Percentiles rank a stretch among this genome's conserved stretches.
Evolutionary conservation across 2,329 filamentous ascomycete species (phyloP).

Genomic region (Rhinocladiella similis): DNA sequence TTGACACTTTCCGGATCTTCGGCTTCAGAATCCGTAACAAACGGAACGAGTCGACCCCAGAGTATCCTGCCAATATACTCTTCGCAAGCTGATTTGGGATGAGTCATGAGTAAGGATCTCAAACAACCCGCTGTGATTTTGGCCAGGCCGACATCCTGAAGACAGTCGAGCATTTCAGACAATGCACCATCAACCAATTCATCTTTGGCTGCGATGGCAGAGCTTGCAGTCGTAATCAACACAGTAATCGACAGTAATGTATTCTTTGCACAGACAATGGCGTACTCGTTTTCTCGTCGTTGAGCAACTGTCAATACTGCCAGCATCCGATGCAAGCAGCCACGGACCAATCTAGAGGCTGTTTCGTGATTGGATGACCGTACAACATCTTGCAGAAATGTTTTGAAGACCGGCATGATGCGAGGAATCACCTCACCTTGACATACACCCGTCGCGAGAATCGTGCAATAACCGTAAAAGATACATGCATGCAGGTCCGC

Average conservation of each 20-base stretch:
- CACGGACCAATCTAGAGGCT: constrained; percentile 71
- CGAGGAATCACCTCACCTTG: constrained; percentile 88
- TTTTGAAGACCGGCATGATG: constrained; percentile 84
- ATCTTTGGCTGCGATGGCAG: constrained; percentile 72
- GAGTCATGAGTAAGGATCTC: constrained; percentile 73
- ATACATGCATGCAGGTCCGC: constrained; percentile 96
- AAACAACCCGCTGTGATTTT: constrained; percentile 90
- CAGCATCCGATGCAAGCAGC: constrained; percentile 79
- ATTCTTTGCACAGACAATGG: constrained; percentile 89
- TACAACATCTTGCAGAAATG: constrained; percentile 70
- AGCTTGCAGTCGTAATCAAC: constrained; percentile 77
- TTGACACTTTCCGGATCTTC: constrained; percentile 81
- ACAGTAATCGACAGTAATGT: constrained; percentile 85
- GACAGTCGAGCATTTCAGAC: constrained; percentile 79
- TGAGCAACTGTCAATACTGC: constrained; percentile 61
- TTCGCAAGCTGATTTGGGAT: constrained; percentile 62
- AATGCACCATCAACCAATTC: constrained; percentile 73
- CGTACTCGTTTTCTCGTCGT: constrained; percentile 63
- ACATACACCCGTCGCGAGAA: constrained; percentile 81
- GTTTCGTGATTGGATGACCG: constrained; percentile 40
- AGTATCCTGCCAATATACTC: constrained; percentile 73
- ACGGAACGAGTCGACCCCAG: constrained; percentile 72
- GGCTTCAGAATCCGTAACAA: constrained; percentile 64
- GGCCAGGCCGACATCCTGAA: constrained; percentile 61
- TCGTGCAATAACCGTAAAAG: constrained; percentile 92